These are phyloP conservation scores for Dendrobium catenatum DNA, from an alignment of 106 monocot species.

Conservation along the genomic window DNA sequence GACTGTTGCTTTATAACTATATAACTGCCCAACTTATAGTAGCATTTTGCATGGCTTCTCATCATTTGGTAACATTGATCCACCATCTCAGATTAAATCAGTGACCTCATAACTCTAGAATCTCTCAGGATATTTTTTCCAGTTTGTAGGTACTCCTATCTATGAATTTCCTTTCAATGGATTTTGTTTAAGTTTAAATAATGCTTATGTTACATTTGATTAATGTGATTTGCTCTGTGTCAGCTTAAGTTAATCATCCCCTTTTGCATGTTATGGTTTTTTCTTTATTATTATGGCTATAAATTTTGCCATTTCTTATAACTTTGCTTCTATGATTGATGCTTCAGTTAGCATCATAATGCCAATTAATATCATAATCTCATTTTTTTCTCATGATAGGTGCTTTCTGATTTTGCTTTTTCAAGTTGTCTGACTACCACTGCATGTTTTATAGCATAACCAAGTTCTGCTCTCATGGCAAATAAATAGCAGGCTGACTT, in stretches of 20 bases:
- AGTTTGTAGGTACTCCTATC: background rate
- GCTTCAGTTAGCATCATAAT: background rate
- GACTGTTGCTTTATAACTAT: background rate
- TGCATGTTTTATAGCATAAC: background rate
- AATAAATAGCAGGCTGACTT: background rate
- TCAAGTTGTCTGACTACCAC: background rate
- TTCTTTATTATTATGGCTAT: no score
- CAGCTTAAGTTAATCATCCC: no score
- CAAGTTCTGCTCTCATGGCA: background rate
- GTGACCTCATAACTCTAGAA: background rate
- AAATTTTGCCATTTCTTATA: no score
- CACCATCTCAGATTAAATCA: no score
- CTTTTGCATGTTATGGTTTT: no score
- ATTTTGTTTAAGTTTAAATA: background rate
- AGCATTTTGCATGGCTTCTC: background rate
- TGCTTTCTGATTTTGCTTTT: background rate
- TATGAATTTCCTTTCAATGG: background rate
- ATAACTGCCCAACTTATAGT: background rate
- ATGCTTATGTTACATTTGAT: background rate
- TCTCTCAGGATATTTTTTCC: background rate
- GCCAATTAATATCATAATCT: background rate
- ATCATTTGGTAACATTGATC: background rate
- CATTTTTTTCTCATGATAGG: background rate
- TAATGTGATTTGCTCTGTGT: background rate
- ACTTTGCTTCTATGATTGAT: background rate